Conservation (phyloP, 176 grass and related monocot genomes). For the Avena insularis region DNA sequence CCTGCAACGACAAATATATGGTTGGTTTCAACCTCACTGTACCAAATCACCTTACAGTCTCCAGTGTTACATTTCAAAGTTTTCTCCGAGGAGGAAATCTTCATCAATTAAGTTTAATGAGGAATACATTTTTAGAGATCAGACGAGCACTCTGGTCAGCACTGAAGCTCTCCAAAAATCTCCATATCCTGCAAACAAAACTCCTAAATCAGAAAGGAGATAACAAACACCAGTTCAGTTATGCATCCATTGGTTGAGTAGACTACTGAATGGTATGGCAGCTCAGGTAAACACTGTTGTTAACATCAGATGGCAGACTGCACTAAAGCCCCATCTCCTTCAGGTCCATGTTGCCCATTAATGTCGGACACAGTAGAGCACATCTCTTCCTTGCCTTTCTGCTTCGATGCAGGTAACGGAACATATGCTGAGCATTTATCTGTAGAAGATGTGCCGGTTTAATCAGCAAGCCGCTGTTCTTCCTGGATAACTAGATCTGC, state of each 20-base stretch:
- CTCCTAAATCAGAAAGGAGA: constrained; percentile 73
- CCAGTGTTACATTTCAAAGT: constrained; percentile 51
- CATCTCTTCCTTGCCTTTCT: no score
- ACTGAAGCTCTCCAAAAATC: constrained; percentile 56
- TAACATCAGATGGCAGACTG: constrained; percentile 46
- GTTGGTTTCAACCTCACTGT: constrained; percentile 50
- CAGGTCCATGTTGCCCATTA: constrained; percentile 45
- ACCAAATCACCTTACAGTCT: constrained; percentile 57
- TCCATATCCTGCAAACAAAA: constrained; percentile 85
- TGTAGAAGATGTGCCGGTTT: background rate
- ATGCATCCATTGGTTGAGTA: constrained; percentile 45
- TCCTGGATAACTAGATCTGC: constrained; percentile 28
- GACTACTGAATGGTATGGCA: constrained; percentile 26
- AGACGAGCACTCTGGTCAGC: constrained; percentile 31
- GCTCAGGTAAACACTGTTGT: constrained; percentile 14
- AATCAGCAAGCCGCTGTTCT: background rate
- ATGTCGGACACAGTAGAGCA: constrained; percentile 13
- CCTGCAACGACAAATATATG: constrained; percentile 80
- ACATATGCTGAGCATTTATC: constrained; percentile 6
- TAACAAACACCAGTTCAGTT: constrained; percentile 52
- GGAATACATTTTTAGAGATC: constrained; percentile 54
- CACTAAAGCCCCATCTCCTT: constrained; percentile 30
- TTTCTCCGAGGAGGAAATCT: constrained; percentile 43
- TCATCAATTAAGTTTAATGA: constrained; percentile 38
- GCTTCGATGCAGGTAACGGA: background rate